Evolutionary conservation across 2,329 filamentous ascomycete genomes (phyloP), one percentile per base, ranked within the genome.

Genomic region (Aureobasidium sp.): DNA sequence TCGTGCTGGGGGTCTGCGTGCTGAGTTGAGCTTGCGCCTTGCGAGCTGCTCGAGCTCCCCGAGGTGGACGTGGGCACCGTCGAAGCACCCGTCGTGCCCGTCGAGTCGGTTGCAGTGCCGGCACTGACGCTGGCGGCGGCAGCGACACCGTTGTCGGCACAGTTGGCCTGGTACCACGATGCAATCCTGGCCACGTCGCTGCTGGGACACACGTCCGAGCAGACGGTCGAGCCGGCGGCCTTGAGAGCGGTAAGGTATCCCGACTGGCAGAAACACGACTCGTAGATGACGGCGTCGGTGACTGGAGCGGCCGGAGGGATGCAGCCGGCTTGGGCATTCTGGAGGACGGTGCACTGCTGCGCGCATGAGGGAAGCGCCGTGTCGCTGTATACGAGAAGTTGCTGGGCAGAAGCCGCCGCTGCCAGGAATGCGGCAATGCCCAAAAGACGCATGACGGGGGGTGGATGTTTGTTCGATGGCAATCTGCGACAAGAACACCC

Each of bases 211-310:
- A 78, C 73, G 68, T 74, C 67, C 62, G 84, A 81, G 74, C 89
- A 92, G 15, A 89, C 80, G 4, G 82, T 82, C 4, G 77, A 74
- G 4, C 80, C 78, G 35, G 78, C 80, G 11, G 76, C 74, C 33
- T 81, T 80, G 60, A 90, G 84, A 9, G 78, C 72, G 4, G 78
- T 74, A 2, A 94, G 79, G 23, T 79, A 75, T 13, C 77, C 64
- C 53, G 87, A 84, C 66, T 79, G 75, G 75, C 90, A 95, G 75
- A 95, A 91, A 74, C 90, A 95, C 37, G 79, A 77, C 55, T 83
- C 78, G 71, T 87, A 89, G 45, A 78, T 80, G 21, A 72, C 68
- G 42, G 79, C 71, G 50, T 79, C 77, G 53, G 79, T 78, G 7
- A 74, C 71, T 5, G 80, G 71, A 25, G 74, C 78, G 4, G 81